Evolutionary conservation across 2,329 filamentous ascomycete species (phyloP).

Genomic region (Westerdykella aurantiaca): DNA sequence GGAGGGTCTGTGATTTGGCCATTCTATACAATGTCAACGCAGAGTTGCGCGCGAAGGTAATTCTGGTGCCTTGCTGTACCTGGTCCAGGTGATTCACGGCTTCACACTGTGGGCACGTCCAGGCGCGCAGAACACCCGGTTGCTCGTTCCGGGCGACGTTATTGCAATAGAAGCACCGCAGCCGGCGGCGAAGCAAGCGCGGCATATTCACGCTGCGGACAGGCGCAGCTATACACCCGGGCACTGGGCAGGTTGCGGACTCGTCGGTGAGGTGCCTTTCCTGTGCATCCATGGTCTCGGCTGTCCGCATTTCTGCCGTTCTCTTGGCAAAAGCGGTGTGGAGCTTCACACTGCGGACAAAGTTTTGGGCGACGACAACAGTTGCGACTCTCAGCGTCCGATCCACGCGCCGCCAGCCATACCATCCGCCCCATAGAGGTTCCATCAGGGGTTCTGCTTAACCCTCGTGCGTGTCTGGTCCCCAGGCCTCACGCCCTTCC

Average conservation of each 20-base stretch:
- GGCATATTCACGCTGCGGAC: constrained; percentile 17
- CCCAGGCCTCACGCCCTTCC: no score
- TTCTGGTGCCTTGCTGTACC: constrained; percentile 43
- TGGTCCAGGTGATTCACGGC: constrained; percentile 85
- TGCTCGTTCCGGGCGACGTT: constrained; percentile 17
- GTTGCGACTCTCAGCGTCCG: no score
- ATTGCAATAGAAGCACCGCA: constrained; percentile 35
- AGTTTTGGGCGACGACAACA: not conserved
- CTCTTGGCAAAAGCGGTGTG: not conserved
- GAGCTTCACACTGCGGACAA: not conserved
- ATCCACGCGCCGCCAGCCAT: no score
- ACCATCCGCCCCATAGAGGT: no score
- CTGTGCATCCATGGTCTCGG: no score
- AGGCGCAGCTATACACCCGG: not conserved
- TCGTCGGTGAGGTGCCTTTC: not conserved
- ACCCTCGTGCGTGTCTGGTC: no score
- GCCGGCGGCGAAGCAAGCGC: constrained; percentile 27
- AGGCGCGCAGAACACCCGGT: constrained; percentile 18
- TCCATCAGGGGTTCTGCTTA: no score
- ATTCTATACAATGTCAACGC: constrained; percentile 50
- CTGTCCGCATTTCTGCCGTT: not conserved
- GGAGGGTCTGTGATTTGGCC: constrained; percentile 88
- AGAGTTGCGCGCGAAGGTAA: constrained; percentile 1
- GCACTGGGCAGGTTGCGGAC: not conserved
- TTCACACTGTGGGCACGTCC: constrained; percentile 59